Conservation (phyloP, 2,329 filamentous ascomycete species). For the Ophiostoma piceae region DNA sequence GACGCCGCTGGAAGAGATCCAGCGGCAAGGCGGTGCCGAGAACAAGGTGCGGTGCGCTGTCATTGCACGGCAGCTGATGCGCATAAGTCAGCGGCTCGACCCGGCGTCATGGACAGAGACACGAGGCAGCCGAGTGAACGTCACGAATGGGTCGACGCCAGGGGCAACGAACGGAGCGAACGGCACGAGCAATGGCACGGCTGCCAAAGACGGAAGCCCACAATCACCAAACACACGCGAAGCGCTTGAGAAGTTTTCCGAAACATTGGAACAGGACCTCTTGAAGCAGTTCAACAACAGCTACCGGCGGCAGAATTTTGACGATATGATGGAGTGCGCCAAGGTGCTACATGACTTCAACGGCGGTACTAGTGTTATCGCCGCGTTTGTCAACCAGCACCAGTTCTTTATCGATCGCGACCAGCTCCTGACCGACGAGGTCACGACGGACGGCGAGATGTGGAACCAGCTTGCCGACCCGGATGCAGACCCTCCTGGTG, state of each 20-base stretch:
- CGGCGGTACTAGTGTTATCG: constrained; percentile 90
- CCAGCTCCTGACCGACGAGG: constrained; percentile 83
- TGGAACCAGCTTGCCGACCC: constrained; percentile 95
- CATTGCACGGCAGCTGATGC: constrained; percentile 86
- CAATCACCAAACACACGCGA: constrained; percentile 65
- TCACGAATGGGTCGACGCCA: constrained; percentile 38
- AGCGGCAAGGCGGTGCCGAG: constrained; percentile 76
- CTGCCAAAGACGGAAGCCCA: constrained; percentile 33
- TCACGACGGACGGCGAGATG: constrained; percentile 65
- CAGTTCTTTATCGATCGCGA: constrained; percentile 98
- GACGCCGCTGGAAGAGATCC: constrained; percentile 80
- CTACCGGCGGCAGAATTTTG: constrained; percentile 90
- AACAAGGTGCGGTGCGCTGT: constrained; percentile 92
- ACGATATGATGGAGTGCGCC: constrained; percentile 96
- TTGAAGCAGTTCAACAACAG: constrained; percentile 96
- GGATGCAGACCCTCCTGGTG: constrained; percentile 81
- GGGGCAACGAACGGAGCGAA: constrained; percentile 36
- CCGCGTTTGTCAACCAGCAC: constrained; percentile 95
- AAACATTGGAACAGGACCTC: constrained; percentile 90
- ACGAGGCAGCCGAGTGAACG: constrained; percentile 49
- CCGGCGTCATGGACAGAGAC: constrained; percentile 63
- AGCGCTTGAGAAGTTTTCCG: constrained; percentile 92
- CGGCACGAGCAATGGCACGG: constrained; percentile 40
- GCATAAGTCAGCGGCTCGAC: constrained; percentile 88
- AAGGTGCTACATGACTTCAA: constrained; percentile 94